Evolutionary conservation across 1,284 basidiomycete species (phyloP).

Genomic region (Ganoderma meredithae): DNA sequence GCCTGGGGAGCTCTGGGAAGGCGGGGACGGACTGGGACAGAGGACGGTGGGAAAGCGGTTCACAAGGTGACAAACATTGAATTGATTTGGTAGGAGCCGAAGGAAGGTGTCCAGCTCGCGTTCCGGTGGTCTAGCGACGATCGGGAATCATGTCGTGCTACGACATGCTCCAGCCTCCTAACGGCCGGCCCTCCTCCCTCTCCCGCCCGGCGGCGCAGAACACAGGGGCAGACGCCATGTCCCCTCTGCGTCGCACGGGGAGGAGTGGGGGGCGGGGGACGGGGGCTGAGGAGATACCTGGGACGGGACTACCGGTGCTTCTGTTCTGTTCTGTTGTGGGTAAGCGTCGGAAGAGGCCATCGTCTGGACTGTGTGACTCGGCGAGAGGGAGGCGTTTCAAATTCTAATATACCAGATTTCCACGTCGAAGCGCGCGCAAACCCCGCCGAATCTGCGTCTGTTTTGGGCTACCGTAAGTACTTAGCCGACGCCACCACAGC

Average conservation of each 20-base stretch:
- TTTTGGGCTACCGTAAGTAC: slow-evolving; percentile 12
- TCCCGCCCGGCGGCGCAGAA: slow-evolving; percentile 4
- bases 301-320: slow-evolving; percentile 33
- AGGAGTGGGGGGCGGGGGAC: background rate
- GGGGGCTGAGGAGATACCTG: slow-evolving; percentile 16
- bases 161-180: slow-evolving; percentile 31
- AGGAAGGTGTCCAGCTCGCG: slow-evolving; percentile 35
- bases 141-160: slow-evolving; percentile 39
- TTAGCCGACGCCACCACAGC: background rate
- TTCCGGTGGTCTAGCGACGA: slow-evolving; percentile 39
- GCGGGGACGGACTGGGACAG: slow-evolving; percentile 24
- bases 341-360: slow-evolving; percentile 34
- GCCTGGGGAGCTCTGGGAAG: background rate
- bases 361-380: slow-evolving; percentile 35
- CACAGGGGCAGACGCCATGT: background rate
- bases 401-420: slow-evolving; percentile 18
- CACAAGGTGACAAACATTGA: slow-evolving; percentile 37
- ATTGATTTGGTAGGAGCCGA: slow-evolving; percentile 34
- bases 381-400: slow-evolving; percentile 31
- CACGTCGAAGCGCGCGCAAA: slow-evolving; percentile 27
- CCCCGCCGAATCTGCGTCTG: slow-evolving; percentile 22
- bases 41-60: slow-evolving; percentile 35
- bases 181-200: slow-evolving; percentile 19
- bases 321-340: slow-evolving; percentile 35
- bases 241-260: background rate